Percentiles rank a stretch among this genome's conserved stretches.
Evolutionary conservation across 2,329 filamentous ascomycete species (phyloP).

Genomic region (Stromatinia cepivora): DNA sequence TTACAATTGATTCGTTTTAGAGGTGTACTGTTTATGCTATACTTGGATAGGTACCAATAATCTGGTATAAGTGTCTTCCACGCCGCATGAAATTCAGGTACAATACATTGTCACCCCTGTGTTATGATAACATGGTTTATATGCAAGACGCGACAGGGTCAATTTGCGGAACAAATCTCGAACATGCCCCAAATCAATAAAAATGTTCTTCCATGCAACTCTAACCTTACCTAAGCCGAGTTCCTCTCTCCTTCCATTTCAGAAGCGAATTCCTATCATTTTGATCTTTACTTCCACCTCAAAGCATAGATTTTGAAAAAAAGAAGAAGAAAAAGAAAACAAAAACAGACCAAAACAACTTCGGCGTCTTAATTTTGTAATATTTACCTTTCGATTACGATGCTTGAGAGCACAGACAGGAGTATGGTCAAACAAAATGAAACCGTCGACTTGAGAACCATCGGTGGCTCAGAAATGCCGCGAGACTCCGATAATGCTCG

Average conservation of each 20-base stretch:
- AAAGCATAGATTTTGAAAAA: too few relatives aligned
- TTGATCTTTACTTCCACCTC: too few relatives aligned
- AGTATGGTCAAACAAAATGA: constrained; percentile 8
- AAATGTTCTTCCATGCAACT: too few relatives aligned
- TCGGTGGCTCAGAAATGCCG: constrained; percentile 9
- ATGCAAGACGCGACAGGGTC: too few relatives aligned
- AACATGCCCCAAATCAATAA: too few relatives aligned
- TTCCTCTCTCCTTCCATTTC: too few relatives aligned
- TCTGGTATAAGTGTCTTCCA: not conserved
- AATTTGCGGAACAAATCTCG: too few relatives aligned
- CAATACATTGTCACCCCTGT: too few relatives aligned
- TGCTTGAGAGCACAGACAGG: not conserved
- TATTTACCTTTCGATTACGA: not conserved
- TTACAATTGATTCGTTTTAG: not conserved
- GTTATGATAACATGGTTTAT: too few relatives aligned
- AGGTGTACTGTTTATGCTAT: not conserved
- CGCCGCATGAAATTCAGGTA: not conserved
- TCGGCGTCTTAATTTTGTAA: not conserved
- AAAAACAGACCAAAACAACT: not conserved
- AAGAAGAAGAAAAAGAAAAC: too few relatives aligned
- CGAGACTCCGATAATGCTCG: not conserved
- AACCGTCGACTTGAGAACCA: not conserved
- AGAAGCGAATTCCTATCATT: too few relatives aligned
- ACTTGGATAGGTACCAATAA: not conserved
- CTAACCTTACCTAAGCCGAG: too few relatives aligned